Conservation (phyloP, 768 basidiomycete species). For the Tephrocybe sp. region DNA sequence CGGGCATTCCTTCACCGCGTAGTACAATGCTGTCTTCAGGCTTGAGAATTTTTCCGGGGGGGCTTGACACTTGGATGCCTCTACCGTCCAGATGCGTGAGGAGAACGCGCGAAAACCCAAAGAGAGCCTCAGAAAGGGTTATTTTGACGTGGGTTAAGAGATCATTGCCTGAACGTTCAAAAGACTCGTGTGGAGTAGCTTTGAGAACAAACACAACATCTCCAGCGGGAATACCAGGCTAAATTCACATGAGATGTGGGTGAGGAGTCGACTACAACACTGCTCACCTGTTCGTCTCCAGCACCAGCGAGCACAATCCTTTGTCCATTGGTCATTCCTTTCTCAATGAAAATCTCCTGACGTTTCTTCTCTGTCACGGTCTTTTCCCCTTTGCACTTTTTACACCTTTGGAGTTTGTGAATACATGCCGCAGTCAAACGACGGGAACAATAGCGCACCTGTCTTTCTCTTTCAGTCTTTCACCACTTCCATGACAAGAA, state of each 20-base stretch:
- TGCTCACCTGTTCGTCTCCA: constrained; percentile 80
- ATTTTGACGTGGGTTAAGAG: constrained; percentile 79
- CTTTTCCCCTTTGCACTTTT: constrained; percentile 90
- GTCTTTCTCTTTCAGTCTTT: constrained; percentile 80
- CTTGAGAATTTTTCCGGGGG: constrained; percentile 72
- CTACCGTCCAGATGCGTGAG: constrained; percentile 92
- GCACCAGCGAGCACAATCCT: constrained; percentile 88
- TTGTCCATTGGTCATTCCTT: constrained; percentile 81
- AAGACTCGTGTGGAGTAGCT: constrained; percentile 65
- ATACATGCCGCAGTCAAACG: background rate
- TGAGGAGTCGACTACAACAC: background rate
- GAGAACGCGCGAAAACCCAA: constrained; percentile 92
- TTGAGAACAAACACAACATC: constrained; percentile 88
- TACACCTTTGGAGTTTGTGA: constrained; percentile 60
- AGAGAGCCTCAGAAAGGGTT: constrained; percentile 89
- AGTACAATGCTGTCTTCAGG: constrained; percentile 72
- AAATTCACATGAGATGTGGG: constrained; percentile 3
- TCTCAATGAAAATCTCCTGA: constrained; percentile 83
- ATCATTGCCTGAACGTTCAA: constrained; percentile 81
- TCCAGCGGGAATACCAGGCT: constrained; percentile 87
- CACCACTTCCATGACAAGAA: constrained; percentile 69
- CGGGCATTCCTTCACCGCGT: constrained; percentile 88
- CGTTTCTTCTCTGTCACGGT: constrained; percentile 85
- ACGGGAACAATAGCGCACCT: constrained; percentile 39
- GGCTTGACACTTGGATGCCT: constrained; percentile 77